These are phyloP conservation scores for Ophiosphaerella narmari DNA, from an alignment of 2,329 filamentous ascomycete genomes.

Conservation along the genomic window DNA sequence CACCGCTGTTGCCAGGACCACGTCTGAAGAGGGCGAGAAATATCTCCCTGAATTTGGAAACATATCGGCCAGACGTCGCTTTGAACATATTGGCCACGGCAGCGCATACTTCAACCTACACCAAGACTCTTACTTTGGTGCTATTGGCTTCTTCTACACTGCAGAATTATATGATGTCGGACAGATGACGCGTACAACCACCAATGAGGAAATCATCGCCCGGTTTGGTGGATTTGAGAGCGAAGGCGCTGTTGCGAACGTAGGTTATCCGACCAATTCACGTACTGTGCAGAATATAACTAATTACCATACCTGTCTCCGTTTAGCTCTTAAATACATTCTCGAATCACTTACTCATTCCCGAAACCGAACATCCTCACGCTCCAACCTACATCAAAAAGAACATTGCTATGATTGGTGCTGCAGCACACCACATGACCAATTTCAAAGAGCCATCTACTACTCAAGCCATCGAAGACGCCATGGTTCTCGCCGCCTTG, in stretches of 20 bases:
- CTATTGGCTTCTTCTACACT: background rate
- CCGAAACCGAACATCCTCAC: background rate
- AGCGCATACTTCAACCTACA: background rate
- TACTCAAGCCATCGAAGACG: background rate
- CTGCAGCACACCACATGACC: slow-evolving; percentile 1
- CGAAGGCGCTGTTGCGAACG: background rate
- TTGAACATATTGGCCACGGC: background rate
- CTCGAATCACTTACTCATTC: background rate
- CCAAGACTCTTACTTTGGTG: background rate
- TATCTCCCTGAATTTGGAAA: background rate
- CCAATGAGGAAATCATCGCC: background rate
- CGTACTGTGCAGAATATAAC: background rate
- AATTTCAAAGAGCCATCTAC: background rate
- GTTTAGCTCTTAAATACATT: background rate
- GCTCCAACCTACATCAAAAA: background rate
- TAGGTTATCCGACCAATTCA: background rate
- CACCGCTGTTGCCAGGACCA: background rate
- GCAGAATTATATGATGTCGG: background rate
- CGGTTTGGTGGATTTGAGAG: background rate
- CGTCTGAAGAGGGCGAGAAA: background rate
- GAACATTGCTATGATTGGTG: background rate
- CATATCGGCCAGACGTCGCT: background rate
- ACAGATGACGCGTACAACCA: background rate
- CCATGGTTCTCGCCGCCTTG: background rate
- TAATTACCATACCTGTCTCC: background rate